Conservation (phyloP, 2,329 filamentous ascomycete genomes). For the Colletotrichum sp. region DNA sequence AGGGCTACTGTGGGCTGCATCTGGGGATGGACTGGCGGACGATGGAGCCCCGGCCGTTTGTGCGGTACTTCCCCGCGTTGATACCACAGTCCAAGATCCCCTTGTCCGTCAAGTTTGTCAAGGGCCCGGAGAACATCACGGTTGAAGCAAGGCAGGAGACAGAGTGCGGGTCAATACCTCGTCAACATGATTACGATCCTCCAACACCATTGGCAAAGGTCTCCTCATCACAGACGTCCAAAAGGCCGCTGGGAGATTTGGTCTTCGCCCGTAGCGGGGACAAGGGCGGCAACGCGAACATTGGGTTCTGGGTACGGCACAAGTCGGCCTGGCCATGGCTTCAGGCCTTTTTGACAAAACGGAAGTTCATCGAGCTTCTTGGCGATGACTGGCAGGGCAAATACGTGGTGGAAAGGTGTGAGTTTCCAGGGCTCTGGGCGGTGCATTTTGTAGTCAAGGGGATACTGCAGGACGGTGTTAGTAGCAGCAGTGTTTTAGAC, state of each 20-base stretch:
- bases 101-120: conserved; percentile 26
- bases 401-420: conserved; percentile 47
- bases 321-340: conserved; percentile 45
- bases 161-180: not conserved
- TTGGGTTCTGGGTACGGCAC: conserved; percentile 40
- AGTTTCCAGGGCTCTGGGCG: conserved; percentile 45
- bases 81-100: not conserved
- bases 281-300: conserved; percentile 37
- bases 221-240: not conserved
- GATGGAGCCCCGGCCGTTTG: conserved; percentile 34
- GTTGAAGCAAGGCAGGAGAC: not conserved
- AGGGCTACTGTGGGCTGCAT: conserved; percentile 37
- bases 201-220: not conserved
- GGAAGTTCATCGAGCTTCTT: conserved; percentile 41
- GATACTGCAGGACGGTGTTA: conserved; percentile 48
- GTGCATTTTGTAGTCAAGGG: conserved; percentile 53
- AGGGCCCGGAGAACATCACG: conserved; percentile 3
- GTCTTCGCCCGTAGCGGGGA: conserved; percentile 36
- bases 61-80: conserved; percentile 36
- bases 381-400: conserved; percentile 46
- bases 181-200: not conserved
- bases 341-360: conserved; percentile 38
- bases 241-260: conserved; percentile 31
- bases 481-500: conserved; percentile 51
- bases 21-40: conserved; percentile 40